A percentile compares a stretch with the other conserved stretches of the same genome.
Conservation (phyloP, 2,329 filamentous ascomycete genomes). For the Diaporthe ampelina region DNA sequence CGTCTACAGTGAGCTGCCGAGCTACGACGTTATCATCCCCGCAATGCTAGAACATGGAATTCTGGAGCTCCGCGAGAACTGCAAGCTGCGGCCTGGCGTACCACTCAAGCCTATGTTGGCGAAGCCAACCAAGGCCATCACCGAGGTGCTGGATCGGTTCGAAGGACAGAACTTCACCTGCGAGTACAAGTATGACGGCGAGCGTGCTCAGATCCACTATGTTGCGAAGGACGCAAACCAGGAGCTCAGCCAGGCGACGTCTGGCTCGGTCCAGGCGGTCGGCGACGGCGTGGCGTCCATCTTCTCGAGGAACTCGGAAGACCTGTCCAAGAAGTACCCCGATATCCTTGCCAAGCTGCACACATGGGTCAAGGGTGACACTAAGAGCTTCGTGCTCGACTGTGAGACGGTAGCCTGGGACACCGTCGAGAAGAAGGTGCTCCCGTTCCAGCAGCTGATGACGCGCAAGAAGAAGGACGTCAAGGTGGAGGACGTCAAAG, state of each 20-base stretch:
- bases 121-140: constrained; percentile 98
- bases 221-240: constrained; percentile 84
- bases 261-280: constrained; percentile 73
- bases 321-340: constrained; percentile 96
- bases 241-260: constrained; percentile 74
- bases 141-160: constrained; percentile 96
- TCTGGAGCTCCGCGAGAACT: constrained; percentile 83
- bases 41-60: constrained; percentile 90
- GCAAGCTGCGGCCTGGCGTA: constrained; percentile 93
- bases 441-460: constrained; percentile 98
- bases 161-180: constrained; percentile 96
- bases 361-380: constrained; percentile 89
- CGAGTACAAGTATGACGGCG: constrained; percentile 99
- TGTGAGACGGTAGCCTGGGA: constrained; percentile 99
- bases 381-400: constrained; percentile 96
- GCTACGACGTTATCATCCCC: constrained; percentile 95
- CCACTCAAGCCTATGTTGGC: constrained; percentile 98
- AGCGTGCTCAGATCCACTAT: constrained; percentile 98
- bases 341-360: constrained; percentile 92
- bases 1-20: constrained; percentile 94
- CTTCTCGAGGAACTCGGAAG: constrained; percentile 97
- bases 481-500: constrained; percentile 93
- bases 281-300: constrained; percentile 87
- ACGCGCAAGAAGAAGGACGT: constrained; percentile 98
- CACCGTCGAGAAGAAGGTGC: constrained; percentile 90